Base-by-base conservation (phyloP, 2,329 filamentous ascomycete species). In the Pseudogymnoascus sp. region DNA sequence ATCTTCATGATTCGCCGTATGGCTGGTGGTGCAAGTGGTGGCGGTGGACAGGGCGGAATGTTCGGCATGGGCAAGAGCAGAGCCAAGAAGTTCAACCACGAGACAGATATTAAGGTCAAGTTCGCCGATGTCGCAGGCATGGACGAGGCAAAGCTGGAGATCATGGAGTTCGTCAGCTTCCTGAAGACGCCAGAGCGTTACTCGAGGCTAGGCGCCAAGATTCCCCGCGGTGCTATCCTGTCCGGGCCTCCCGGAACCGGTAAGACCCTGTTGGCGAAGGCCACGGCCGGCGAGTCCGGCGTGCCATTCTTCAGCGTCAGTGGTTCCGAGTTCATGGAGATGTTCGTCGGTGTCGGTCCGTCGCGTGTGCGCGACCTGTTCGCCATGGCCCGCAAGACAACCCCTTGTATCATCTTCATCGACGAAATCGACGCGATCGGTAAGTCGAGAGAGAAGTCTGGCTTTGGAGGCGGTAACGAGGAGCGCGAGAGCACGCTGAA, bases 101-200 rank as follows among this genome's bases (percentile, higher is more conserved):
- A 99, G 80, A 91, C 90, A 9, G 91, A 95, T 63, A 85, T 99
- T 79, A 96, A 96, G 78, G 93, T 96, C 76, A 97, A 97, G 77
- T 99, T 99, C 75, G 82, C 90, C 56, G 95, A 99, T 74, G 95
- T 99, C 46, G 95, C 95, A 43, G 95, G 95, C 69, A 93, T 97
- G 87, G 95, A 99, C 74, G 95, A 99, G 78, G 95, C 95, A 63
- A 99, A 99, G 82, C 82, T 87, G 63, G 95, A 99, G 77, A 99
- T 99, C 69, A 97, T 97, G 92, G 95, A 99, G 77, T 99, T 99
- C 71, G 95, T 99, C 69, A 93, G 89, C 74, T 99, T 99, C 81
- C 78, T 99, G 66, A 93, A 97, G 80, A 89, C 95, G 71, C 95
- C 95, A 0, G 90, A 91, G 70, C 88, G 90, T 68, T 99, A 96